Percentiles rank a stretch among this genome's conserved stretches.
These are phyloP conservation scores for Poronia punctata DNA, from an alignment of 495 filamentous ascomycete species.

Conservation along the genomic window DNA sequence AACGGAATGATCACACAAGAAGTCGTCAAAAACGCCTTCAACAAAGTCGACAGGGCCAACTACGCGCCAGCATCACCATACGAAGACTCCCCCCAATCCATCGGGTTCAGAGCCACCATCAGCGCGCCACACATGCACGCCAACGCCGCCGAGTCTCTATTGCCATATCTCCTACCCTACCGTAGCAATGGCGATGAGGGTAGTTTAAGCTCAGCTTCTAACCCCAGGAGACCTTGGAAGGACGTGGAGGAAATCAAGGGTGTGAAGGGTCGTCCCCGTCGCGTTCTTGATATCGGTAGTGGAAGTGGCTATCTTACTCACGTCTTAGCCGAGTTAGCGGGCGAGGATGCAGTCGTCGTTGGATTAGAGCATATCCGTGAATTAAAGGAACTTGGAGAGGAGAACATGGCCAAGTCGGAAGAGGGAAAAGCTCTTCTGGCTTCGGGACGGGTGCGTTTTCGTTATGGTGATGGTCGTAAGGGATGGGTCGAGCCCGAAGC, in stretches of 20 bases:
- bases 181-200: slow-evolving; percentile 24
- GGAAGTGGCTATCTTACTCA: slow-evolving; percentile 90
- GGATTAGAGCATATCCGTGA: slow-evolving; percentile 85
- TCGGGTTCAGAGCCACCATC: slow-evolving; percentile 85
- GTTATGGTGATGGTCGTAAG: slow-evolving; percentile 73
- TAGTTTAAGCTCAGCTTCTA: no score
- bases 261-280: slow-evolving; percentile 13
- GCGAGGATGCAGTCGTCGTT: slow-evolving; percentile 56
- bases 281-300: slow-evolving; percentile 82
- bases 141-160: slow-evolving; percentile 60
- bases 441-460: slow-evolving; percentile 58
- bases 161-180: slow-evolving; percentile 48
- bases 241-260: background rate
- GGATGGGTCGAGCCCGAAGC: slow-evolving; percentile 57
- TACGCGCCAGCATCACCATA: slow-evolving; percentile 67
- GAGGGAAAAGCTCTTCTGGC: slow-evolving; percentile 57
- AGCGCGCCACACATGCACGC: slow-evolving; percentile 98
- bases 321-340: slow-evolving; percentile 76
- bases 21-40: slow-evolving; percentile 70
- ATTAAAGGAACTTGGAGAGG: slow-evolving; percentile 62
- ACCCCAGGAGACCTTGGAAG: no score
- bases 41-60: slow-evolving; percentile 80
- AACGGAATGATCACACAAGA: slow-evolving; percentile 65
- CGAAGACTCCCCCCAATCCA: slow-evolving; percentile 82
- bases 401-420: slow-evolving; percentile 66